Percentiles rank a stretch among this genome's conserved stretches.
phyloP scores from a whole-genome alignment of 495 filamentous ascomycete species.

The Penicillium robsamsonii region DNA sequence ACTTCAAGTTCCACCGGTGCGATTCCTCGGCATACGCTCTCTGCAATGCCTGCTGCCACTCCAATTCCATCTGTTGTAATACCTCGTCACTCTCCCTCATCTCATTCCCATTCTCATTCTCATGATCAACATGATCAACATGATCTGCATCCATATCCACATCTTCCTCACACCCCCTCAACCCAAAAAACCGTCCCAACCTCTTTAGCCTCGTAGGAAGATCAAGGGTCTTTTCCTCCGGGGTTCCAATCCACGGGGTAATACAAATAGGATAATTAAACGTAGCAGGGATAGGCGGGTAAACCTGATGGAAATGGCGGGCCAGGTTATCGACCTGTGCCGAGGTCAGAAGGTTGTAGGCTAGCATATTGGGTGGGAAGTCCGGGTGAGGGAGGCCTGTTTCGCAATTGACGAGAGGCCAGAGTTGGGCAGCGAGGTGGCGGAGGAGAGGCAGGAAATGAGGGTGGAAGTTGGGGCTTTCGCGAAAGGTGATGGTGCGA shows the following conservation, averaged over 20 bases:
- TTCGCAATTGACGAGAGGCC: constrained; percentile 44
- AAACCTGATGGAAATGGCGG: constrained; percentile 70
- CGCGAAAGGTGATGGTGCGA: neutral
- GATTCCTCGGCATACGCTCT: constrained; percentile 22
- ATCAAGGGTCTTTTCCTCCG: constrained; percentile 28
- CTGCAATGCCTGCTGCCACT: constrained; percentile 32
- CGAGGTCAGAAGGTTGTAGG: constrained; percentile 73
- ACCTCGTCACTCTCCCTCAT: constrained; percentile 9
- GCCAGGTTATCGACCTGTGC: constrained; percentile 69
- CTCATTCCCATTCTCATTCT: neutral
- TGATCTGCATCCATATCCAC: neutral
- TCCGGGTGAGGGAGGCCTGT: constrained; percentile 58
- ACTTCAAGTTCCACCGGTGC: constrained; percentile 9
- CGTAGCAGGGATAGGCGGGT: constrained; percentile 51
- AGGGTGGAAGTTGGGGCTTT: constrained; percentile 18
- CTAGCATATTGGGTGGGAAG: constrained; percentile 65
- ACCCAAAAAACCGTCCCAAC: constrained; percentile 67
- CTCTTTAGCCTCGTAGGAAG: constrained; percentile 59
- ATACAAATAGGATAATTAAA: constrained; percentile 62
- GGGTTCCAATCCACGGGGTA: constrained; percentile 36
- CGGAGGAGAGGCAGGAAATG: constrained; percentile 27
- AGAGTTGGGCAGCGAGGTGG: constrained; percentile 34
- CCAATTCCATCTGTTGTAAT: constrained; percentile 23
- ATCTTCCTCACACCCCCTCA: constrained; percentile 50
- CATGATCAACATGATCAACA: neutral